Conservation (phyloP, 2,329 filamentous ascomycete species). For the Aciculosporium take region DNA sequence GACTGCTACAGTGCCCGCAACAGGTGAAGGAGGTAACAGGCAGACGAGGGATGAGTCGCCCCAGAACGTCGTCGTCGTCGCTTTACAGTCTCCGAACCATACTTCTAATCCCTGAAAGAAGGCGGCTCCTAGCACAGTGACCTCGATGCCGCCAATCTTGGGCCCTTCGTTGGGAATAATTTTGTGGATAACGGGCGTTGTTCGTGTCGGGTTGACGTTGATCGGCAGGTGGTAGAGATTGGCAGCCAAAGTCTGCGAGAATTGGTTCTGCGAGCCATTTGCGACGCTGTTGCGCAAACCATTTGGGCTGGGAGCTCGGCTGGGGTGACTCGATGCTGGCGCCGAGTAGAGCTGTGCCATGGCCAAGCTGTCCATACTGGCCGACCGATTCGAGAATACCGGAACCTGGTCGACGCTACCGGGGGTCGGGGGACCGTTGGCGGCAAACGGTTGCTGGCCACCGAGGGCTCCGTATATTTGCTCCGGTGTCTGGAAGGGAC, state of each 20-base stretch:
- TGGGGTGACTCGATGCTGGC: constrained; percentile 57
- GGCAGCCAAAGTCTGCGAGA: constrained; percentile 32
- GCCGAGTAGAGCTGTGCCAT: constrained; percentile 56
- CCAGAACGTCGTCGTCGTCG: constrained; percentile 66
- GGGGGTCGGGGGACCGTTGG: constrained; percentile 50
- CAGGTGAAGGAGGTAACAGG: constrained; percentile 55
- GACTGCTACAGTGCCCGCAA: constrained; percentile 55
- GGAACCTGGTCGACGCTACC: constrained; percentile 47
- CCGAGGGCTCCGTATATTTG: constrained; percentile 29
- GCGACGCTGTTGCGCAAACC: constrained; percentile 32
- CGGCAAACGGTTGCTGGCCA: constrained; percentile 28
- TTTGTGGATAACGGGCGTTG: constrained; percentile 55
- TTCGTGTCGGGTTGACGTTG: constrained; percentile 32
- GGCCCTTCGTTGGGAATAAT: constrained; percentile 74
- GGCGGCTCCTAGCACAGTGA: constrained; percentile 67
- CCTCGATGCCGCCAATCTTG: constrained; percentile 71
- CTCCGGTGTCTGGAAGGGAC: constrained; percentile 30
- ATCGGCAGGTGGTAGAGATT: constrained; percentile 37
- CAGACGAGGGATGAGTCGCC: constrained; percentile 68
- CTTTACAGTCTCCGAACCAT: constrained; percentile 58
- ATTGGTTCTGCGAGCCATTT: constrained; percentile 27
- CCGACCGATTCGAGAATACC: constrained; percentile 42
- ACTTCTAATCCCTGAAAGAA: constrained; percentile 69
- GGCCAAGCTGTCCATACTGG: constrained; percentile 50
- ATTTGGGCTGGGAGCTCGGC: constrained; percentile 62